These are phyloP conservation scores for Chlorella sp. DNA, from an alignment of 139 green algal species.

Conservation along the genomic window DNA sequence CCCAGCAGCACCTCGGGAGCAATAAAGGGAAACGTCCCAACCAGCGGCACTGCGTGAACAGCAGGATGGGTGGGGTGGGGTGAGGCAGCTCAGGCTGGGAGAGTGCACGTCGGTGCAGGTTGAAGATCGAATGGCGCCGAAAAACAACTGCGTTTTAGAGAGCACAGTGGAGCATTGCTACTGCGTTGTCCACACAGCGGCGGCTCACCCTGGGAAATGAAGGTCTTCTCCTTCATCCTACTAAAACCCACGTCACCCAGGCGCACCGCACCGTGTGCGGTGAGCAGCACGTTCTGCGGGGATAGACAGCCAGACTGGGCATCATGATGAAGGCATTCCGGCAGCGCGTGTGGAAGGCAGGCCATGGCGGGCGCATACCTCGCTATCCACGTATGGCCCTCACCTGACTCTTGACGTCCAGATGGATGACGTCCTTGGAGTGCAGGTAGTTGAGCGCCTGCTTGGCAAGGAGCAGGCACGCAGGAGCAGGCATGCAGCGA, in stretches of 20 bases:
- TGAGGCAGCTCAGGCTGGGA: no score
- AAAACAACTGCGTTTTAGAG: no score
- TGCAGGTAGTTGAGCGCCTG: constrained; percentile 4
- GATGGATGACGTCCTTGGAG: neutral
- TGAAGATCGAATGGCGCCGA: no score
- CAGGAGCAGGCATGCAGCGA: neutral
- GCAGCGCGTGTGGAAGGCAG: no score
- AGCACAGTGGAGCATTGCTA: no score
- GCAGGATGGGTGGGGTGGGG: no score
- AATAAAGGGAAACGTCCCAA: neutral
- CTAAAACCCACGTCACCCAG: neutral
- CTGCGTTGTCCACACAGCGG: no score
- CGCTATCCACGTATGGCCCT: no score
- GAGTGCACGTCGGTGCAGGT: no score
- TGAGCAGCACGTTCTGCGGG: neutral
- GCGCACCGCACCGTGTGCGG: neutral
- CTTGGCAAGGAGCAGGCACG: neutral
- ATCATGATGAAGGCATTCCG: no score
- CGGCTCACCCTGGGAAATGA: neutral
- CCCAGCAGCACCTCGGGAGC: neutral
- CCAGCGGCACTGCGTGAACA: neutral
- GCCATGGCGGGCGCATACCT: no score
- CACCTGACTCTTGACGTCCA: neutral
- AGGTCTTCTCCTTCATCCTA: neutral
- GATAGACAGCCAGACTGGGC: neutral